These are phyloP conservation scores for Termitomyces sp. DNA, from an alignment of 768 basidiomycete species.

Conservation along the genomic window DNA sequence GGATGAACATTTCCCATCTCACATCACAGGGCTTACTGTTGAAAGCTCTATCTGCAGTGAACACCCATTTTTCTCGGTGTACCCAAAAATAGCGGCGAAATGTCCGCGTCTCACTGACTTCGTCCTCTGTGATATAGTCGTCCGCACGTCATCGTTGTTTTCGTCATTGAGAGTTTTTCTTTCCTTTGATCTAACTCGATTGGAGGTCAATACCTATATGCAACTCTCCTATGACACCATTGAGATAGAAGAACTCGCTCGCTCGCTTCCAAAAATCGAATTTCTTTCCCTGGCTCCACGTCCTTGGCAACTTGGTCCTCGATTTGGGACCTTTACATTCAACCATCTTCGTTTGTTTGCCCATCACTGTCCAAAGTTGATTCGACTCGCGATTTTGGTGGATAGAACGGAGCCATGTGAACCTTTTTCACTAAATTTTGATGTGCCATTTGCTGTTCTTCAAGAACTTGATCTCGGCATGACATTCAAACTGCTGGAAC, in stretches of 20 bases:
- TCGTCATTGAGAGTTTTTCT: background rate
- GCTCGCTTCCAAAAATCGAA: background rate
- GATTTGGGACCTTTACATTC: background rate
- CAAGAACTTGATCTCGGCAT: background rate
- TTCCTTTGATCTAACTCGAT: background rate
- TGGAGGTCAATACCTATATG: background rate
- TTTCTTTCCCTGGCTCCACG: background rate
- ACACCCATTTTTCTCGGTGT: background rate
- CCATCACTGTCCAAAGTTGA: background rate
- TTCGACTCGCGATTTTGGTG: background rate
- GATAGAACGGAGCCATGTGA: background rate
- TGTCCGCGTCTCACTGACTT: background rate
- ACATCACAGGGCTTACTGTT: background rate
- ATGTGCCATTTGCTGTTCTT: background rate
- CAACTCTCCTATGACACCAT: background rate
- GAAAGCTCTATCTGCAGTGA: too few relatives aligned
- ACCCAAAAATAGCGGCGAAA: background rate
- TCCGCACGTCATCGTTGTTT: background rate
- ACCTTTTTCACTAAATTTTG: background rate
- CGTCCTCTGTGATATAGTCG: background rate
- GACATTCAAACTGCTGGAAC: too few relatives aligned
- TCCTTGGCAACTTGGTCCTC: background rate
- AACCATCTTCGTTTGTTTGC: background rate
- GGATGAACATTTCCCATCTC: background rate
- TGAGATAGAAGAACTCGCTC: background rate